phyloP scores from a whole-genome alignment of 1,139 yeast species.

The Maudiozyma humilis region DNA sequence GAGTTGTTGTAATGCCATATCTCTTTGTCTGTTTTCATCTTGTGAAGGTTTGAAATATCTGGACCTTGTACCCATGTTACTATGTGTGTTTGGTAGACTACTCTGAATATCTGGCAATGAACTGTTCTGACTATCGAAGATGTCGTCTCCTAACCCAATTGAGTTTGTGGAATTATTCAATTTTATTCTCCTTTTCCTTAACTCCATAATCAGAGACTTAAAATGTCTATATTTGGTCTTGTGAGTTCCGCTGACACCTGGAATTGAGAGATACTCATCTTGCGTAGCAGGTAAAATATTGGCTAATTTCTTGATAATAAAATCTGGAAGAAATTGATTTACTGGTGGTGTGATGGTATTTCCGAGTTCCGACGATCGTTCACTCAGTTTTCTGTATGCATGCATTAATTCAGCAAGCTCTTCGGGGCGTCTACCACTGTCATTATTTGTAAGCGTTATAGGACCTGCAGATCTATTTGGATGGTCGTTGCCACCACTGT shows the following conservation, averaged over 20 bases:
- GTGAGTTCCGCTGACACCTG: constrained; percentile 38
- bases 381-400: constrained; percentile 37
- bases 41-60: constrained; percentile 13
- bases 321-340: constrained; percentile 41
- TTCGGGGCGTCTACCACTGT: constrained; percentile 24
- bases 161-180: constrained; percentile 1
- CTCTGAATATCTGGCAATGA: constrained; percentile 11
- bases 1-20: constrained; percentile 16
- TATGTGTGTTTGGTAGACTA: background rate
- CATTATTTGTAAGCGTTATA: constrained; percentile 15
- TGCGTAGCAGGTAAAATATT: constrained; percentile 45
- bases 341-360: constrained; percentile 32
- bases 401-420: constrained; percentile 24
- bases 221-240: constrained; percentile 41
- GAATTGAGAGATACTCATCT: constrained; percentile 41
- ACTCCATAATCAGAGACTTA: constrained; percentile 36
- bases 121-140: constrained; percentile 16
- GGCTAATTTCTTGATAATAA: constrained; percentile 49
- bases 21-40: constrained; percentile 13
- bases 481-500: constrained; percentile 8
- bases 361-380: constrained; percentile 39
- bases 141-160: constrained; percentile 5
- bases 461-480: constrained; percentile 11
- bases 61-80: constrained; percentile 12
- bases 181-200: constrained; percentile 31